Percentiles rank a stretch among this genome's conserved stretches.
Conservation (phyloP, 768 basidiomycete species). For the Lentinus tigrinus region DNA sequence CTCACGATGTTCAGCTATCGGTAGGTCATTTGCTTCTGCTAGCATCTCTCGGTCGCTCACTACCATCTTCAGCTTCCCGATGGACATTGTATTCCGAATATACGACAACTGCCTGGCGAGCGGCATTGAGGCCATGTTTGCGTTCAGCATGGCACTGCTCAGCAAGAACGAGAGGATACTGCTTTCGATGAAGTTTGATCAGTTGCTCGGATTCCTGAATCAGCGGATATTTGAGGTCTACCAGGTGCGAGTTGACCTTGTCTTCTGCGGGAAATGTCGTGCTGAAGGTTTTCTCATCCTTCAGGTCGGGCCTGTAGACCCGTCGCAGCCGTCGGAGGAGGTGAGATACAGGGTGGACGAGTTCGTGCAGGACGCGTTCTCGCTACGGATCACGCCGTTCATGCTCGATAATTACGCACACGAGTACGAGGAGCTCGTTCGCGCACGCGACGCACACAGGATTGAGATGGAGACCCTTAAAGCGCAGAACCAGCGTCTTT, state of each 20-base stretch:
- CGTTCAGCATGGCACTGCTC: slow-evolving; percentile 86
- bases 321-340: slow-evolving; percentile 8
- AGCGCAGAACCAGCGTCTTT: slow-evolving; percentile 73
- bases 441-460: slow-evolving; percentile 79
- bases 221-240: slow-evolving; percentile 81
- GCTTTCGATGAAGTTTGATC: slow-evolving; percentile 84
- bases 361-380: slow-evolving; percentile 86
- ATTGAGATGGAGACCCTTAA: slow-evolving; percentile 81
- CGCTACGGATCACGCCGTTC: slow-evolving; percentile 88
- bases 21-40: slow-evolving; percentile 37
- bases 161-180: slow-evolving; percentile 84
- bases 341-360: slow-evolving; percentile 66
- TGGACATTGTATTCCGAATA: slow-evolving; percentile 93
- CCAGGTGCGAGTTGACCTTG: slow-evolving; percentile 40
- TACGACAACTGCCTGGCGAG: slow-evolving; percentile 96
- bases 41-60: not conserved
- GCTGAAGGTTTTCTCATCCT: not conserved
- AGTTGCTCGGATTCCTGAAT: slow-evolving; percentile 84
- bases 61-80: slow-evolving; percentile 69
- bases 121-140: slow-evolving; percentile 95
- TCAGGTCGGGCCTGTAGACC: slow-evolving; percentile 1
- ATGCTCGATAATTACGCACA: slow-evolving; percentile 90
- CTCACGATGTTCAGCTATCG: slow-evolving; percentile 95
- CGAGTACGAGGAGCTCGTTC: slow-evolving; percentile 82
- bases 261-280: not conserved